phyloP scores from a whole-genome alignment of 495 filamentous ascomycete species.

The Gamarada debralockiae region DNA sequence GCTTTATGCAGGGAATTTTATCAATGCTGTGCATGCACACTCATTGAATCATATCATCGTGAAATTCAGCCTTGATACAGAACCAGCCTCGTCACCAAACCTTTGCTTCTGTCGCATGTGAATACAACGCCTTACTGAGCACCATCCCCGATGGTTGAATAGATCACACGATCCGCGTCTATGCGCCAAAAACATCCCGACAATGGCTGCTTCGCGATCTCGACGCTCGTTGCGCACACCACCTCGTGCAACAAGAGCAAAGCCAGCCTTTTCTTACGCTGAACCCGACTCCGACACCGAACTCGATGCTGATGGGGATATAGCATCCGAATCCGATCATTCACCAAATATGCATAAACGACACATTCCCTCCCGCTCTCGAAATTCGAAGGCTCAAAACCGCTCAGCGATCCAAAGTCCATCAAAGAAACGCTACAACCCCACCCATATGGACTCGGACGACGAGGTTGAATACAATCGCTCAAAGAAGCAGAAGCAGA shows the following conservation, averaged over 20 bases:
- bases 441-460: not conserved
- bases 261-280: conserved; percentile 18
- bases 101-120: no score
- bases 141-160: not conserved
- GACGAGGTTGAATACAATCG: not conserved
- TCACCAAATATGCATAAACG: not conserved
- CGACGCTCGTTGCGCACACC: conserved; percentile 8
- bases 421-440: conserved; percentile 4
- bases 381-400: not conserved
- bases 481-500: conserved; percentile 1
- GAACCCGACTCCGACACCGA: conserved; percentile 12
- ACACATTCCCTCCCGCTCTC: not conserved
- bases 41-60: no score
- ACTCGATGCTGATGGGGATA: conserved; percentile 12
- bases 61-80: no score
- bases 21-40: no score
- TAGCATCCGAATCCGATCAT: not conserved
- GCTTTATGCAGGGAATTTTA: no score
- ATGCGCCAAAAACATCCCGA: not conserved
- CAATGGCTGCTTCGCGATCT: conserved; percentile 10
- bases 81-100: no score
- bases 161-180: not conserved
- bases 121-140: no score
- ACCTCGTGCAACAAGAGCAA: conserved; percentile 17
- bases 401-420: not conserved